These are phyloP conservation scores for Syzygium oleosum DNA, from an alignment of 345 rosid genomes.

Conservation along the genomic window DNA sequence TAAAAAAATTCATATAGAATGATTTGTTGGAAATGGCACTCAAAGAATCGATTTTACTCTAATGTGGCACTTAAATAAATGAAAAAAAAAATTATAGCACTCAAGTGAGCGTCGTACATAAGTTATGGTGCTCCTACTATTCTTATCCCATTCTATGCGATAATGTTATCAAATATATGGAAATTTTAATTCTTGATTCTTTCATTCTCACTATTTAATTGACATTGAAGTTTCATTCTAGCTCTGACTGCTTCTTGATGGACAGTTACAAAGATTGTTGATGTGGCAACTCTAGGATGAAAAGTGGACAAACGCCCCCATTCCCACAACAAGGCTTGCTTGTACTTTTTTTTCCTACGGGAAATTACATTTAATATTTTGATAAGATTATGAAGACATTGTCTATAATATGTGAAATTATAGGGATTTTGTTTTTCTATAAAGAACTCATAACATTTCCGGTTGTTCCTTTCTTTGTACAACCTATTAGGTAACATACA, in stretches of 20 bases:
- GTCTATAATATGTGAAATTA: background rate
- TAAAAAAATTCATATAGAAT: too few relatives aligned
- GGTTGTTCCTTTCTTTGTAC: background rate
- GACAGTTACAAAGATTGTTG: background rate
- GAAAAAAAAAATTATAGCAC: too few relatives aligned
- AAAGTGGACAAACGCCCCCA: background rate
- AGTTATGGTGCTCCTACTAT: too few relatives aligned
- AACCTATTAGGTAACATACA: too few relatives aligned
- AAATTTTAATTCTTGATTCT: background rate
- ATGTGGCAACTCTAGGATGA: background rate
- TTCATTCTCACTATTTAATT: background rate
- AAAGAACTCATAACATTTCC: background rate
- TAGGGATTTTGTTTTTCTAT: background rate
- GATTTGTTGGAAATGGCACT: too few relatives aligned
- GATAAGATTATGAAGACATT: background rate
- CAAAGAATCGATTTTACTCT: too few relatives aligned
- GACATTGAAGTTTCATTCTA: background rate
- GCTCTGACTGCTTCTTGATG: background rate
- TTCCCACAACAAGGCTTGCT: background rate
- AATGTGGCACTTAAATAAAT: too few relatives aligned
- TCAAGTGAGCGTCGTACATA: too few relatives aligned
- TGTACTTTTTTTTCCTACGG: background rate
- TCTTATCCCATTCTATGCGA: too few relatives aligned
- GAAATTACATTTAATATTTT: background rate
- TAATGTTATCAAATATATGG: background rate